phyloP scores from a whole-genome alignment of 371 early-diverging fungal genomes.

The Basidiobolus meristosporus region DNA sequence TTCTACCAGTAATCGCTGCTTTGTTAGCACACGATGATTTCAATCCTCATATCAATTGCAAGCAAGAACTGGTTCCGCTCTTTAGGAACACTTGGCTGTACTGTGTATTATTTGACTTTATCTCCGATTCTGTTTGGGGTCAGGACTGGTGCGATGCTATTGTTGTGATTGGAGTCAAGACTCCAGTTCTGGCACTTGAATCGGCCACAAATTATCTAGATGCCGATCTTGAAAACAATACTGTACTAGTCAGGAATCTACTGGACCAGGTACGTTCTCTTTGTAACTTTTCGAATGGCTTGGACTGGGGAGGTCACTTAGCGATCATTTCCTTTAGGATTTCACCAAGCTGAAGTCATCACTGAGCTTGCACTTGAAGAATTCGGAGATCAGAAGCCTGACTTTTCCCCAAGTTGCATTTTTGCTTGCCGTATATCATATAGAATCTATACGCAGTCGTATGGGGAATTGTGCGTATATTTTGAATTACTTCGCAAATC shows the following conservation, averaged over 20 bases:
- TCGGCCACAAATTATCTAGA: conserved; percentile 57
- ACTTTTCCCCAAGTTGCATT: conserved; percentile 61
- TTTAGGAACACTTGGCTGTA: conserved; percentile 87
- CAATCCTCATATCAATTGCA: conserved; percentile 29
- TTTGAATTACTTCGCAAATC: conserved; percentile 66
- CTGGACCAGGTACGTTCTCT: conserved; percentile 28
- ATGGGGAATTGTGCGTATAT: conserved; percentile 49
- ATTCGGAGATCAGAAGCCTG: conserved; percentile 36
- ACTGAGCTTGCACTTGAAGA: conserved; percentile 19
- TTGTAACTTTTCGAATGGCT: not conserved
- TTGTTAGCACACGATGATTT: conserved; percentile 37
- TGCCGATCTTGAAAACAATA: conserved; percentile 76
- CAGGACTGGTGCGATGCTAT: conserved; percentile 50
- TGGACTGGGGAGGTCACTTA: not conserved
- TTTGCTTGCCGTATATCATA: conserved; percentile 63
- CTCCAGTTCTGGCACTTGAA: conserved; percentile 65
- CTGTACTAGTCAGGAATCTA: conserved; percentile 50
- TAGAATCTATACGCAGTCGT: conserved; percentile 61
- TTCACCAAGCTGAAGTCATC: conserved; percentile 8
- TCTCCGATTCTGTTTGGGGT: conserved; percentile 59
- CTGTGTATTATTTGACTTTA: conserved; percentile 54
- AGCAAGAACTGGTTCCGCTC: conserved; percentile 36
- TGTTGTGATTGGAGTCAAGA: conserved; percentile 54
- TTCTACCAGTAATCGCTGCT: conserved; percentile 39
- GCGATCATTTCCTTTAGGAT: not conserved